A percentile compares a stretch with the other conserved stretches of the same genome.
Evolutionary conservation across 495 filamentous ascomycete species (phyloP).

Genomic region (Penicillium paxilli): DNA sequence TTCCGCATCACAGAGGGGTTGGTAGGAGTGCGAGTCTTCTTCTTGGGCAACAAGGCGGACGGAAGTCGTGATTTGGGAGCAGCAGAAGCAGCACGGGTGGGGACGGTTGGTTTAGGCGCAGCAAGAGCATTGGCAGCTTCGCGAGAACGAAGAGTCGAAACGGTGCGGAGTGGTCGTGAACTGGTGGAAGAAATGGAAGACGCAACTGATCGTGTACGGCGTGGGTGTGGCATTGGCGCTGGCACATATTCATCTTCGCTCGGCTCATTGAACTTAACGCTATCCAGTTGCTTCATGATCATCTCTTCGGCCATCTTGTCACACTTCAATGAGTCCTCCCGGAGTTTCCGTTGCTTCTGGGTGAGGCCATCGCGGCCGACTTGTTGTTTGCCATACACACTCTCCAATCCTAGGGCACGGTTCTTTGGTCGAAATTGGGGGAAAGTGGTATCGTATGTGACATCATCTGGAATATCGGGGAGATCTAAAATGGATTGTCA

Average conservation of each 20-base stretch:
- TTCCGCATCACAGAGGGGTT: slow-evolving; percentile 57
- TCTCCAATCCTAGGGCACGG: slow-evolving; percentile 62
- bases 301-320: slow-evolving; percentile 56
- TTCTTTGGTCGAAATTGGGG: slow-evolving; percentile 60
- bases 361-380: slow-evolving; percentile 69
- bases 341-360: slow-evolving; percentile 58
- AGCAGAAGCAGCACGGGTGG: slow-evolving; percentile 33
- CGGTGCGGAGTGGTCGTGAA: slow-evolving; percentile 24
- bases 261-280: slow-evolving; percentile 50
- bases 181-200: slow-evolving; percentile 23
- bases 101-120: slow-evolving; percentile 34
- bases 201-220: slow-evolving; percentile 25
- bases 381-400: slow-evolving; percentile 62
- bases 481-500: slow-evolving; percentile 48
- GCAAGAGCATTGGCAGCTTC: slow-evolving; percentile 59
- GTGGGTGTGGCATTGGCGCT: slow-evolving; percentile 14
- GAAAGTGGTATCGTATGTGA: slow-evolving; percentile 58
- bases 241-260: slow-evolving; percentile 29
- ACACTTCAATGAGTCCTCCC: slow-evolving; percentile 47
- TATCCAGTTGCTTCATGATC: slow-evolving; percentile 62
- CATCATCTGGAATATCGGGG: slow-evolving; percentile 75
- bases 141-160: slow-evolving; percentile 50
- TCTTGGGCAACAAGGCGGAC: slow-evolving; percentile 41
- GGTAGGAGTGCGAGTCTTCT: slow-evolving; percentile 34
- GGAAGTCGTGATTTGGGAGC: slow-evolving; percentile 42